Percentiles rank a stretch among this genome's conserved stretches.
phyloP scores from a whole-genome alignment of 176 grass and related monocot genomes.

The Phoenix roebelenii region DNA sequence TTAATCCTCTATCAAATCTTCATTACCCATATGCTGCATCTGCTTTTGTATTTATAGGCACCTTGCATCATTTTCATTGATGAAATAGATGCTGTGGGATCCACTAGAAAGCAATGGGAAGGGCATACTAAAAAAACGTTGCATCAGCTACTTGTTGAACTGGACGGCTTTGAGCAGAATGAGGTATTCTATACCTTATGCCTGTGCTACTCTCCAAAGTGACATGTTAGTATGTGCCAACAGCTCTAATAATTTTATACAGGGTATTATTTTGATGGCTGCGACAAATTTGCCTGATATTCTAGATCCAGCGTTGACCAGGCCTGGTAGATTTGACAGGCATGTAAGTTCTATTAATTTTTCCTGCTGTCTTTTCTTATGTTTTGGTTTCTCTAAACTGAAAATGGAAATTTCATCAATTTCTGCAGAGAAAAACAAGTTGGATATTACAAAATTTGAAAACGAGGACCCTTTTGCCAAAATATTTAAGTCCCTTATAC shows the following conservation, averaged over 20 bases:
- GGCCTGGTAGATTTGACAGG: constrained; percentile 99
- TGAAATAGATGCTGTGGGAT: constrained; percentile 99
- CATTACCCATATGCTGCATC: no score
- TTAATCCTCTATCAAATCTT: no score
- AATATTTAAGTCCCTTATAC: no score
- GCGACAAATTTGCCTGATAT: constrained; percentile 97
- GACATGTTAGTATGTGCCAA: not conserved
- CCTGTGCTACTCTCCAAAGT: constrained; percentile 7
- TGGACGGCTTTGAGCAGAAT: constrained; percentile 99
- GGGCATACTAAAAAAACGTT: constrained; percentile 98
- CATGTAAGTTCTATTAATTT: constrained; percentile 61
- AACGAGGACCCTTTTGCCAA: no score
- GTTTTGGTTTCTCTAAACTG: no score
- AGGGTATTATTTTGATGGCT: constrained; percentile 99
- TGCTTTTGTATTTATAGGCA: constrained; percentile 38
- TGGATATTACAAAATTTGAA: no score
- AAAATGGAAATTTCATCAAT: no score
- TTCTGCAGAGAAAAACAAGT: no score
- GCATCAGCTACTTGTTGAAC: constrained; percentile 99
- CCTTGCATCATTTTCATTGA: constrained; percentile 99
- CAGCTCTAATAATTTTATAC: constrained; percentile 12
- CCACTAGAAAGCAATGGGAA: constrained; percentile 99
- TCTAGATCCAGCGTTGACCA: constrained; percentile 92
- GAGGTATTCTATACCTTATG: constrained; percentile 38
- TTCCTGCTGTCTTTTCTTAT: not conserved